Evolutionary conservation across 768 basidiomycete species (phyloP).

Genomic region (Pleurotus pulmonarius): DNA sequence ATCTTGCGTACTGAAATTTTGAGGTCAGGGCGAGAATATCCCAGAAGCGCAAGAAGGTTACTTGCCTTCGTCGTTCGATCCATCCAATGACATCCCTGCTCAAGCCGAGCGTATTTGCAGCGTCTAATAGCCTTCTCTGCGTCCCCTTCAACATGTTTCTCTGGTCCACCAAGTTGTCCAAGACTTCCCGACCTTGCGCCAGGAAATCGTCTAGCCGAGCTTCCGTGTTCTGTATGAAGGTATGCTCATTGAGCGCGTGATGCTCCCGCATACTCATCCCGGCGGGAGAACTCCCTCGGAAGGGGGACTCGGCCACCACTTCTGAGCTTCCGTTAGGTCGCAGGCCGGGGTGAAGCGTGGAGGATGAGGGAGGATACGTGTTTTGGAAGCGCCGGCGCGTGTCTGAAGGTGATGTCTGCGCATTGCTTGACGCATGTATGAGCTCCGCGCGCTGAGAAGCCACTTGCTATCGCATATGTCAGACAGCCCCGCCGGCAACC

Average conservation of each 20-base stretch:
- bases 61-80: slow-evolving; percentile 92
- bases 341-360: slow-evolving; percentile 50
- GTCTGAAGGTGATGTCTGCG: slow-evolving; percentile 40
- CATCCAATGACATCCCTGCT: slow-evolving; percentile 94
- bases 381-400: slow-evolving; percentile 65
- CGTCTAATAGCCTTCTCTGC: slow-evolving; percentile 76
- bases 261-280: slow-evolving; percentile 59
- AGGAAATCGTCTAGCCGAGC: slow-evolving; percentile 84
- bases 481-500: no score
- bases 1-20: slow-evolving; percentile 73
- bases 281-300: slow-evolving; percentile 54
- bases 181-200: slow-evolving; percentile 85
- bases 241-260: slow-evolving; percentile 83
- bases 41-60: slow-evolving; percentile 11
- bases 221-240: slow-evolving; percentile 83
- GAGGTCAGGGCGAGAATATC: slow-evolving; percentile 4
- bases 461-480: slow-evolving; percentile 40
- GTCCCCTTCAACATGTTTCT: slow-evolving; percentile 95
- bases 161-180: slow-evolving; percentile 92
- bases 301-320: slow-evolving; percentile 78
- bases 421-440: slow-evolving; percentile 33
- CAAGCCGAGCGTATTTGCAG: slow-evolving; percentile 92
- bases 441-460: slow-evolving; percentile 63
- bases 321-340: slow-evolving; percentile 34
- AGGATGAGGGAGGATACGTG: slow-evolving; percentile 35